Base-by-base conservation (phyloP, 208 protist species). In the Leishmania mexicana region DNA sequence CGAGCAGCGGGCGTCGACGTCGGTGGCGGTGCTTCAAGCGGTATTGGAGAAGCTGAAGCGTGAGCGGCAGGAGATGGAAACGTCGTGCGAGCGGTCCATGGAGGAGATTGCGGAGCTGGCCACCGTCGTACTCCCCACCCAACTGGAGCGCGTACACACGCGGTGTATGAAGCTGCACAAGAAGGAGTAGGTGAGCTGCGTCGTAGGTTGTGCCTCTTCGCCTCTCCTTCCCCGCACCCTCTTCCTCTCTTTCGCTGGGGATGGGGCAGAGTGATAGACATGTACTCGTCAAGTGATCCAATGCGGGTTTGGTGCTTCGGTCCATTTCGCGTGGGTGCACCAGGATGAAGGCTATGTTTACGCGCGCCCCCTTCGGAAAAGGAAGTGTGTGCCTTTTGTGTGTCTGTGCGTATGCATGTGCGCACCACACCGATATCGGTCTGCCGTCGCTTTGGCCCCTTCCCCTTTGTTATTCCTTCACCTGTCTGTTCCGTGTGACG, bases 11-110 rank as follows among this genome's bases (percentile, higher is more conserved):
- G 78, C 71, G 5, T 79, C 78, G 8, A 81, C 83, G 49, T 70
- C 76, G 13, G 79, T 79, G 47, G 81, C 80, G 62, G 83, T 83
- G 28, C 86, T 95, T 58, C 80, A 84, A 53, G 60, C 42, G 5
- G 87, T 92, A 3, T 68, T 88, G 60, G 68, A 75, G 13, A 86
- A 80, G 38, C 76, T 96, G 42, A 79, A 89, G 72, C 67, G 90
- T 42, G 93, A 96, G 79, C 89, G 93, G 42, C 65, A 75, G 8
- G 83, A 88, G 75, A 53, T 94, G 77, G 83, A 85, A 49, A 76
- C 40, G 42, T 40, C 80, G 10, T 92, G 87, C 78, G 86, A 85
- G 45, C 82, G 84, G 51, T 78, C 62, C 10, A 88, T 94, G 35
- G 57, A 75, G 6, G 80, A 83, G 19, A 84, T 90, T 13, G 75